Evolutionary conservation across 2,329 filamentous ascomycete species (phyloP), one percentile per base, ranked within the genome.

Genomic region (Diaporthe amygdali): DNA sequence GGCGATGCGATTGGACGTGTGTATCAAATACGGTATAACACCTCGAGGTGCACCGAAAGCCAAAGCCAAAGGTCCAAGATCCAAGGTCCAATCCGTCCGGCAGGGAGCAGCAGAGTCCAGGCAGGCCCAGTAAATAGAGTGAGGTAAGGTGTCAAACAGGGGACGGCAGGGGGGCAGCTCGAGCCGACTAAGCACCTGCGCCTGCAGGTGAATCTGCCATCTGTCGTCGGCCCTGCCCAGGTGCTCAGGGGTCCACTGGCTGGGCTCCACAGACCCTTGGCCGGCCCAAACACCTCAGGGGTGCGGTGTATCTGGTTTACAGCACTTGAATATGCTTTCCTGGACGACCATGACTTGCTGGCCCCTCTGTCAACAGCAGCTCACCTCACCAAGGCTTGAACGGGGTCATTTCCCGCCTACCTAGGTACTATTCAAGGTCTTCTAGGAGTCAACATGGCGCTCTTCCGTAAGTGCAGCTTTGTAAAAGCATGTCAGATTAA

Each of bases 1-100:
- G 55, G 47, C 55, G 64, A 59, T 68, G 69, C 63, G 55, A 66
- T 44, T 56, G 69, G 27, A 59, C 17, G 41, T 71, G 44, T 56
- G 61, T 54, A 54, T 32, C 54, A n/a, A 64, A 25, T 15, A 41
- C 39, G 46, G 64, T 69, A 54, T 15, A 68, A 70, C 70, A 72
- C 66, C 27, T 41, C n/a, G 34, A 70, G n/a, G 30, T 64, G 59
- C 30, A 63, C 41, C 59, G 37, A 44, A 46, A 61, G 56, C 56
- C 46, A 47, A 37, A 37, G 59, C 59, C 44, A 46, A 44, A 46
- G 20, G 30, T 56, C 32, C 25, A 51, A 54, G 51, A 20, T 61
- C 39, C 25, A 56, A 56, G 15, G 14, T 44, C 54, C 55, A 37
- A 20, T 15, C 30, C 20, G 52, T 64, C 30, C 30, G 27, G 44